These are phyloP conservation scores for Nyctanthes arbortristis DNA, from an alignment of 257 asterid genomes.

Conservation along the genomic window DNA sequence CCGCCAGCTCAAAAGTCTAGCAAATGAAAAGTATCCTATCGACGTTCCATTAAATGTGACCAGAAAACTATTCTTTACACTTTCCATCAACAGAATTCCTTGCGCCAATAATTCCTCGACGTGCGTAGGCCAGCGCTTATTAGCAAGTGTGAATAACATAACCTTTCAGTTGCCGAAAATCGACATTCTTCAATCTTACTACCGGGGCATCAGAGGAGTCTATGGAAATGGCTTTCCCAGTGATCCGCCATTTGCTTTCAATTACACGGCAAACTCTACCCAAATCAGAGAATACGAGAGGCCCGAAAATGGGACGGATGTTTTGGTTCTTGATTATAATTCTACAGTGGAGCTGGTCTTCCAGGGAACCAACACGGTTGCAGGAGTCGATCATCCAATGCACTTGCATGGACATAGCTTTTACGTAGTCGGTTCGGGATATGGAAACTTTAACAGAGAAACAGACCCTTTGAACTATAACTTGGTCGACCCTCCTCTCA, in stretches of 20 bases:
- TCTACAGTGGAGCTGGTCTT: slow-evolving; percentile 49
- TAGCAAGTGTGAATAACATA: slow-evolving; percentile 53
- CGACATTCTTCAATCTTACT: too few relatives aligned
- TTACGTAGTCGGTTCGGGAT: slow-evolving; percentile 52
- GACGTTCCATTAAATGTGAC: slow-evolving; percentile 44
- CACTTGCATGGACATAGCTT: slow-evolving; percentile 66
- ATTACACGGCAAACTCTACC: slow-evolving; percentile 31
- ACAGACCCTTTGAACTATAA: slow-evolving; percentile 36
- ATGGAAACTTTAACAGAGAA: slow-evolving; percentile 42
- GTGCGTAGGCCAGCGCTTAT: slow-evolving; percentile 39
- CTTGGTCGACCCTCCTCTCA: too few relatives aligned
- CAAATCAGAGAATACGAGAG: slow-evolving; percentile 17
- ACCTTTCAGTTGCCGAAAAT: slow-evolving; percentile 31
- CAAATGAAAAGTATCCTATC: slow-evolving; percentile 23
- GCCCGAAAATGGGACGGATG: slow-evolving; percentile 28
- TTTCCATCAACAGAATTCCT: slow-evolving; percentile 40
- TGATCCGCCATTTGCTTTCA: slow-evolving; percentile 33
- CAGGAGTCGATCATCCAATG: slow-evolving; percentile 56
- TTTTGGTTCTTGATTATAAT: too few relatives aligned
- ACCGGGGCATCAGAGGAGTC: too few relatives aligned
- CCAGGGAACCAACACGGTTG: slow-evolving; percentile 43
- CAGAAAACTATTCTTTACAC: slow-evolving; percentile 16
- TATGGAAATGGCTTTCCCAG: too few relatives aligned
- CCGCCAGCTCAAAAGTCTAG: slow-evolving; percentile 29
- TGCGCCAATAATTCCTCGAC: slow-evolving; percentile 25